Base-by-base conservation (phyloP, 1,139 yeast genomes). In the Zygoascus sp. region DNA sequence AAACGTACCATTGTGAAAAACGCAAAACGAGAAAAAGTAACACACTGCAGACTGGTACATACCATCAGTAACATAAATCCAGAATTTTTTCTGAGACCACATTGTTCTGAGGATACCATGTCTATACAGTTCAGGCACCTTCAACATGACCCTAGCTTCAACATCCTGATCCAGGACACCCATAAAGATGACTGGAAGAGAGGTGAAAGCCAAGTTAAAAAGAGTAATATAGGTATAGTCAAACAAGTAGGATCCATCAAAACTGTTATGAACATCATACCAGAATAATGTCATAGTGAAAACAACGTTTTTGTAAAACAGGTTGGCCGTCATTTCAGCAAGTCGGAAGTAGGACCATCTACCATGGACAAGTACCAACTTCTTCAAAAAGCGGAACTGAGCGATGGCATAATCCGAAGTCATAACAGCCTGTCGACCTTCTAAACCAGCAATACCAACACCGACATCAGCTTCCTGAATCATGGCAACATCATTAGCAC, bases 401-500 rank as follows among this genome's bases (percentile, higher is more conserved):
- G 97, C 98, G 64, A 92, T 73, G 5, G 97, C 98, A 67, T 89
- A 92, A 73, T 92, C 98, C 0, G 97, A 85, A 8, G 96, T 85
- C 98, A 92, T 92, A 13, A 85, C 97, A n/a, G 98, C 98, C 65
- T 92, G 97, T 48, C 97, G 76, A 58, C 98, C 98, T 74, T 92
- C 98, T 68, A 88, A 94, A 65, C 98, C 98, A 42, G 96, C 95
- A 59, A 92, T 90, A 68, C 98, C 98, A 41, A 92, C 95, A 56
- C 98, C 98, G 36, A 94, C 92, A 69, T 94, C 95, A 1, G 98
- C 98, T 27, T 95, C 90, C 65, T 92, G 97, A 56, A 92, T 92
- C 98, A 92, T 92, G 4, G 97, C 94, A 54, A 92, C 98, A 69
- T 92, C 98, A 63, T 92, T 92, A 32, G 98, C 95, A 51, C 98